Base-by-base conservation (phyloP, 2,329 filamentous ascomycete genomes). In the Aureobasidium sp. region DNA sequence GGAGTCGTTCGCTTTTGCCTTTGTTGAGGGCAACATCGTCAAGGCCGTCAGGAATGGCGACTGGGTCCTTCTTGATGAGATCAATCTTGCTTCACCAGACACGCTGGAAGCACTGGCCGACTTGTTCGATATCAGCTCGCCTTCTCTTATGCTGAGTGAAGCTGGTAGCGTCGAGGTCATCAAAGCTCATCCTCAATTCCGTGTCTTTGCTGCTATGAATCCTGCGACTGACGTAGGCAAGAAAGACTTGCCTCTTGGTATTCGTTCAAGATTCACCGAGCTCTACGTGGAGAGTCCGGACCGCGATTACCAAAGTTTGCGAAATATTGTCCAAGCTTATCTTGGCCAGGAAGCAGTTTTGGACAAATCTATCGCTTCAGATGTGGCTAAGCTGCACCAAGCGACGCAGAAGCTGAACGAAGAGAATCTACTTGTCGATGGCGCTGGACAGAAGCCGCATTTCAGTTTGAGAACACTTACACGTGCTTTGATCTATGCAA, bases 131-230 rank as follows among this genome's bases (percentile, higher is more conserved):
- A 81, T 84, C 10, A 84, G 85, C 63, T 79, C 80, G 0, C 93
- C 93, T 1, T 97, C 90, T 0, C 86, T 99, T 49, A 77, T 99
- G 5, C 81, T 99, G 8, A 92, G 92, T 0, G 94, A 99, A 76
- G 94, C 91, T 42, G 94, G 94, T 41, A 91, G 94, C 67, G 90
- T 96, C 47, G 91, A 97, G 73, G 85, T 92, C 66, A 87, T 99
- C 39, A 82, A 87, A 64, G 94, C 92, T 0, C 93, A 99, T 73
- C 87, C 91, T 0, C 86, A 96, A 66, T 99, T 99, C 73, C 86
- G 94, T 42, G 89, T 99, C 15, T 99, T 99, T 71, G 95, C 90
- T 57, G 94, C 95, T 32, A 99, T 99, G 94, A 99, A 99, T 70
- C 94, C 94, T 34, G 94, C 94, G 5, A 99, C 94, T 3, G 94